phyloP scores from a whole-genome alignment of 495 filamentous ascomycete genomes.

The Neurospora discreta region DNA sequence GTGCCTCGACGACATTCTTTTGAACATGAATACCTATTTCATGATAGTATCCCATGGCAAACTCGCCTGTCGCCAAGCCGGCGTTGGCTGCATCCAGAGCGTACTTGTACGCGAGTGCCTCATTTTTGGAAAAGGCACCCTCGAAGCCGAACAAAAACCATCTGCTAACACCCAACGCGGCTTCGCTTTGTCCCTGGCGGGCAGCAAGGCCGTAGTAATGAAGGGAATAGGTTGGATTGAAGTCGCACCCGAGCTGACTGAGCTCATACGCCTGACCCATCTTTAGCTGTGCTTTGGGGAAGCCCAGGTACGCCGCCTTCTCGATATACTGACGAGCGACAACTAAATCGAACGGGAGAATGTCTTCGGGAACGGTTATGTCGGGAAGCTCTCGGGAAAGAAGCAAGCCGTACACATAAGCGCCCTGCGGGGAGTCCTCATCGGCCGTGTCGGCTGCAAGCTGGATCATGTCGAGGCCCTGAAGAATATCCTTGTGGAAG shows the following conservation, averaged over 20 bases:
- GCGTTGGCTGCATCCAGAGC: slow-evolving; percentile 73
- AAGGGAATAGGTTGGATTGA: slow-evolving; percentile 80
- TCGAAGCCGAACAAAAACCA: slow-evolving; percentile 98
- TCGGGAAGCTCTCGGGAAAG: slow-evolving; percentile 82
- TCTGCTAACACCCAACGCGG: slow-evolving; percentile 93
- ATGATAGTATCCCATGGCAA: slow-evolving; percentile 94
- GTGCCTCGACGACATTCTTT: slow-evolving; percentile 71
- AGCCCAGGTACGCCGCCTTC: slow-evolving; percentile 92
- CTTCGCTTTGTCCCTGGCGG: slow-evolving; percentile 77
- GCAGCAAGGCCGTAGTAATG: slow-evolving; percentile 95
- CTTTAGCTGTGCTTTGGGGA: slow-evolving; percentile 94
- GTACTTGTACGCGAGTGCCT: slow-evolving; percentile 83
- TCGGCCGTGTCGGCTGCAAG: slow-evolving; percentile 79
- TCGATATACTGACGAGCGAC: slow-evolving; percentile 82
- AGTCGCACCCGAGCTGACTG: slow-evolving; percentile 86
- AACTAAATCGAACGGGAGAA: slow-evolving; percentile 61
- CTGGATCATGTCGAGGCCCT: slow-evolving; percentile 70
- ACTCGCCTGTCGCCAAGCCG: slow-evolving; percentile 82
- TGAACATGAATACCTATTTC: slow-evolving; percentile 87
- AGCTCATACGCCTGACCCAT: slow-evolving; percentile 96
- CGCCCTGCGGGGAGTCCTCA: slow-evolving; percentile 94
- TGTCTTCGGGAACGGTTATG: slow-evolving; percentile 60
- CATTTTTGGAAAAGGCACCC: slow-evolving; percentile 84
- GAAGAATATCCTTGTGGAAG: slow-evolving; percentile 66
- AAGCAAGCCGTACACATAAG: slow-evolving; percentile 95